Conservation (phyloP, 345 rosid genomes). For the Erysimum cheiranthoides region DNA sequence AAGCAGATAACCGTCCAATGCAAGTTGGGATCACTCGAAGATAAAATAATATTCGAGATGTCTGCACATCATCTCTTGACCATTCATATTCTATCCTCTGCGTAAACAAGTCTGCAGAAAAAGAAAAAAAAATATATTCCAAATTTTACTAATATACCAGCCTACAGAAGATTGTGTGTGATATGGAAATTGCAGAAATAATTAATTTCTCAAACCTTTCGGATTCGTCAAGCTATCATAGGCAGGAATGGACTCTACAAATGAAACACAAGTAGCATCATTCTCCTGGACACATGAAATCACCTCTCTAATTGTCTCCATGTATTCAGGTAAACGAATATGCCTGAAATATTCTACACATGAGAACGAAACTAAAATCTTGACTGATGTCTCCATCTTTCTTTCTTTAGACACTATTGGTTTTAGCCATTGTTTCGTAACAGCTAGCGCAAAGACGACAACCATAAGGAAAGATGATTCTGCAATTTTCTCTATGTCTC, state of each 20-base stretch:
- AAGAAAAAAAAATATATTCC: neutral
- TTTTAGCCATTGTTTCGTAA: slow-evolving; percentile 68
- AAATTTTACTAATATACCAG: slow-evolving; percentile 21
- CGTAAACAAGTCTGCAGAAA: slow-evolving; percentile 39
- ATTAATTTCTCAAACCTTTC: slow-evolving; percentile 54
- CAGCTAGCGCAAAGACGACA: slow-evolving; percentile 76
- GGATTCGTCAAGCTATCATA: slow-evolving; percentile 71
- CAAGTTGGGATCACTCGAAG: slow-evolving; percentile 89
- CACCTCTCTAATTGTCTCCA: slow-evolving; percentile 80
- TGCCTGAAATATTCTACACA: slow-evolving; percentile 88
- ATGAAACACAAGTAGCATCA: slow-evolving; percentile 67
- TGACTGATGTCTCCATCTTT: slow-evolving; percentile 72
- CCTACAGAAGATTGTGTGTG: neutral
- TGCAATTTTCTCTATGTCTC: slow-evolving; percentile 76
- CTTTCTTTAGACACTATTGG: slow-evolving; percentile 56
- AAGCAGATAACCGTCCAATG: slow-evolving; percentile 67
- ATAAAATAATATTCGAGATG: slow-evolving; percentile 88
- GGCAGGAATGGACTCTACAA: slow-evolving; percentile 79
- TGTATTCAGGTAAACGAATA: slow-evolving; percentile 84
- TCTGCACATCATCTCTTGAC: slow-evolving; percentile 91
- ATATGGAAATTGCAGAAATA: slow-evolving; percentile 19
- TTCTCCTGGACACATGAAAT: slow-evolving; percentile 79
- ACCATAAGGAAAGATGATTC: slow-evolving; percentile 96
- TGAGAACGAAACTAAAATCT: slow-evolving; percentile 73
- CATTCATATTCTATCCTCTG: slow-evolving; percentile 64